These are phyloP conservation scores for Malus sylvestris DNA, from an alignment of 306 rosid genomes.

Conservation along the genomic window DNA sequence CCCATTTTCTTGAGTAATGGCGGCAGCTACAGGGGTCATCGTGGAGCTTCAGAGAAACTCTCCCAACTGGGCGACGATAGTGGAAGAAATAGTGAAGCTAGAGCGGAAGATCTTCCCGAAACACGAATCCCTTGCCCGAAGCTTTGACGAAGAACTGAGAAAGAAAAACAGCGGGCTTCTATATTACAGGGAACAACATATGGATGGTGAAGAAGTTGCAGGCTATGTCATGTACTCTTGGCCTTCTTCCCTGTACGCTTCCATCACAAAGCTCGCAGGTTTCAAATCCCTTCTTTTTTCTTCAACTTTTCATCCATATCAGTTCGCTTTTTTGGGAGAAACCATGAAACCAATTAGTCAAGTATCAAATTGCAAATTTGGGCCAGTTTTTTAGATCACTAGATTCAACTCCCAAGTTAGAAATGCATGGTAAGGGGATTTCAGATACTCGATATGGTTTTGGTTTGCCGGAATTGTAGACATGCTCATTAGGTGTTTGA, in stretches of 20 bases:
- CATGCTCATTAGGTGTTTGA: conserved; percentile 33
- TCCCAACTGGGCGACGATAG: conserved; percentile 30
- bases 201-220: conserved; percentile 37
- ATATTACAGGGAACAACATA: conserved; percentile 16
- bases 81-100: conserved; percentile 67
- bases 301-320: background rate
- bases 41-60: conserved; percentile 52
- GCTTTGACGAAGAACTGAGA: conserved; percentile 56
- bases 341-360: background rate
- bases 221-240: conserved; percentile 81
- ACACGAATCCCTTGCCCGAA: conserved; percentile 75
- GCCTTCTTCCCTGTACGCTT: conserved; percentile 78
- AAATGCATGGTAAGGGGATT: background rate
- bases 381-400: too few species aligned
- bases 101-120: conserved; percentile 77
- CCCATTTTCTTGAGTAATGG: conserved; percentile 17
- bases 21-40: conserved; percentile 24
- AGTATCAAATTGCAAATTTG: too few species aligned
- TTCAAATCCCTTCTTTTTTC: conserved; percentile 2
- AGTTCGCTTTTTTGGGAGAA: background rate
- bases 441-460: background rate
- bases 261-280: conserved; percentile 91
- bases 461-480: background rate
- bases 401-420: background rate
- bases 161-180: conserved; percentile 74